Conservation (phyloP, 2,329 filamentous ascomycete genomes). For the Penicillium sumatraense region DNA sequence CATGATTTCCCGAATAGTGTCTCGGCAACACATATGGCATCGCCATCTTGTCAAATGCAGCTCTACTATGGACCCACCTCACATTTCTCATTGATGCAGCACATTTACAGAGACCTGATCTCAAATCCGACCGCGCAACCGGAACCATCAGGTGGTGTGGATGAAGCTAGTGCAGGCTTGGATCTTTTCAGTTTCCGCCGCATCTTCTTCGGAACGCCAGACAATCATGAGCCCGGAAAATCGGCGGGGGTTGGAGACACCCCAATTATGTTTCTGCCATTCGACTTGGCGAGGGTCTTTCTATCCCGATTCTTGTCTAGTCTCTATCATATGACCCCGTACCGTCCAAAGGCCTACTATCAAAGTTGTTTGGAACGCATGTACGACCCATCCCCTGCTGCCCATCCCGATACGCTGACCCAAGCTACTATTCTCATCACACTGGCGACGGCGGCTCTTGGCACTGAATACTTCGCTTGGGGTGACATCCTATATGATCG, state of each 20-base stretch:
- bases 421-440: constrained; percentile 46
- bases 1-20: constrained; percentile 48
- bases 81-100: constrained; percentile 51
- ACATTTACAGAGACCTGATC: constrained; percentile 41
- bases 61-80: constrained; percentile 55
- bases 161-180: constrained; percentile 43
- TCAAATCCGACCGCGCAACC: constrained; percentile 22
- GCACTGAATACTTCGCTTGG: constrained; percentile 45
- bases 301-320: constrained; percentile 48
- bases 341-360: constrained; percentile 41
- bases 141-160: constrained; percentile 36
- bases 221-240: constrained; percentile 36
- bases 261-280: constrained; percentile 44
- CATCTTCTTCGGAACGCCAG: constrained; percentile 47
- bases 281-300: constrained; percentile 43
- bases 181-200: constrained; percentile 45
- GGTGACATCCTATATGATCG: constrained; percentile 50
- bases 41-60: constrained; percentile 50
- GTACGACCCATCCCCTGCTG: constrained; percentile 36
- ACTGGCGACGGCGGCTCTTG: constrained; percentile 44
- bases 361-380: constrained; percentile 41
- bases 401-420: constrained; percentile 39
- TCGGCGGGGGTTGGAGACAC: constrained; percentile 27
- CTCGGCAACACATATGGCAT: constrained; percentile 53
- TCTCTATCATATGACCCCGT: constrained; percentile 46